Evolutionary conservation across 2,329 filamentous ascomycete genomes (phyloP).

Genomic region (Cadophora sp.): DNA sequence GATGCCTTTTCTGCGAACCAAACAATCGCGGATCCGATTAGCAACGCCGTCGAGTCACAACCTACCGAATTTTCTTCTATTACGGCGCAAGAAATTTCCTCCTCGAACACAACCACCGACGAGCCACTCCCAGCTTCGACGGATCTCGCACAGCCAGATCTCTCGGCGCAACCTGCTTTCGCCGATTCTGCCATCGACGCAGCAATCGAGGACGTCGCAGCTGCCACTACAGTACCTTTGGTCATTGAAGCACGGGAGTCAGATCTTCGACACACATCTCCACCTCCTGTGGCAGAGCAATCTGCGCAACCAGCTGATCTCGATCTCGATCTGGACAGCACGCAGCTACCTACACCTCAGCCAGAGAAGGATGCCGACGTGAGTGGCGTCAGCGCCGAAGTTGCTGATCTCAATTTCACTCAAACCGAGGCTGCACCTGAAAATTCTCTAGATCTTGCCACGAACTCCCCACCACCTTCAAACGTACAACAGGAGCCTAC

Average conservation of each 20-base stretch:
- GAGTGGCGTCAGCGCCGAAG: slow-evolving; percentile 3
- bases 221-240: slow-evolving; percentile 40
- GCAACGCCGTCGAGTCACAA: slow-evolving; percentile 29
- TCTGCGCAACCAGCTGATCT: slow-evolving; percentile 3
- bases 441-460: slow-evolving; percentile 1
- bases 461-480: not conserved
- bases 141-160: slow-evolving; percentile 23
- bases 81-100: slow-evolving; percentile 29
- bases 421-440: slow-evolving; percentile 3
- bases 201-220: slow-evolving; percentile 36
- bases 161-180: slow-evolving; percentile 25
- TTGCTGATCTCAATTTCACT: slow-evolving; percentile 10
- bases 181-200: slow-evolving; percentile 35
- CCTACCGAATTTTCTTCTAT: slow-evolving; percentile 26
- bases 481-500: not conserved
- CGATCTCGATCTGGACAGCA: slow-evolving; percentile 25
- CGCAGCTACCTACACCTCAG: slow-evolving; percentile 18
- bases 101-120: slow-evolving; percentile 35
- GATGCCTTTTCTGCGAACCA: slow-evolving; percentile 42
- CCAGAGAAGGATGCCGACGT: slow-evolving; percentile 14
- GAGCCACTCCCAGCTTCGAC: slow-evolving; percentile 27
- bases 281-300: slow-evolving; percentile 22
- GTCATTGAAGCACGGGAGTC: slow-evolving; percentile 43
- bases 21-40: slow-evolving; percentile 28
- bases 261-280: slow-evolving; percentile 39